These are phyloP conservation scores for Thermothelomyces thermophilus DNA, from an alignment of 2,329 filamentous ascomycete genomes.

Conservation along the genomic window DNA sequence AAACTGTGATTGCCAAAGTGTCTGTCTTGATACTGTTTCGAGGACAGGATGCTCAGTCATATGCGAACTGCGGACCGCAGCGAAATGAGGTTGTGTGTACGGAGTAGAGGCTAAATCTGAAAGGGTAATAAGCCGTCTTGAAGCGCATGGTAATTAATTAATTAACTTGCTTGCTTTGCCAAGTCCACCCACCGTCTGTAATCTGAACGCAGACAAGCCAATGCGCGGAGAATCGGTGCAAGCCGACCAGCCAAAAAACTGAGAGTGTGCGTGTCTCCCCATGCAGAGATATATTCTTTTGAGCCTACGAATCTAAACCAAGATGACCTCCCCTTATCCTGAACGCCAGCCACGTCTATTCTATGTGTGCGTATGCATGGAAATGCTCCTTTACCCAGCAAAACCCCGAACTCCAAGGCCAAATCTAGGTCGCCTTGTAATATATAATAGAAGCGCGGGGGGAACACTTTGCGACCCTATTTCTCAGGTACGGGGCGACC, in stretches of 20 bases:
- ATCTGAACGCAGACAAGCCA: too few species aligned
- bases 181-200: too few species aligned
- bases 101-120: too few species aligned
- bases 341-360: slow-evolving; percentile 13
- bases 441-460: slow-evolving; percentile 2
- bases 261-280: not conserved
- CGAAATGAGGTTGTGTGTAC: too few species aligned
- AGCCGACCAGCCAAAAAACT: not conserved
- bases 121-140: too few species aligned
- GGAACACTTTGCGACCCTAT: not conserved
- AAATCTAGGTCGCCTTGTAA: slow-evolving; percentile 1
- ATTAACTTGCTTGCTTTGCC: too few species aligned
- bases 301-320: not conserved
- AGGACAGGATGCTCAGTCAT: too few species aligned
- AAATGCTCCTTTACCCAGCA: not conserved
- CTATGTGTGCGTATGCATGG: not conserved
- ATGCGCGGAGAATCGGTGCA: too few species aligned
- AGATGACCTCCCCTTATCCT: slow-evolving; percentile 11
- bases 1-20: too few species aligned
- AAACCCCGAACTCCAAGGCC: slow-evolving; percentile 1
- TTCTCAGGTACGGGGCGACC: not conserved
- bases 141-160: too few species aligned
- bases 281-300: not conserved
- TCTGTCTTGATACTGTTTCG: too few species aligned
- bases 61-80: too few species aligned